phyloP scores from a whole-genome alignment of 257 asterid species.

The Eustoma russellianum region DNA sequence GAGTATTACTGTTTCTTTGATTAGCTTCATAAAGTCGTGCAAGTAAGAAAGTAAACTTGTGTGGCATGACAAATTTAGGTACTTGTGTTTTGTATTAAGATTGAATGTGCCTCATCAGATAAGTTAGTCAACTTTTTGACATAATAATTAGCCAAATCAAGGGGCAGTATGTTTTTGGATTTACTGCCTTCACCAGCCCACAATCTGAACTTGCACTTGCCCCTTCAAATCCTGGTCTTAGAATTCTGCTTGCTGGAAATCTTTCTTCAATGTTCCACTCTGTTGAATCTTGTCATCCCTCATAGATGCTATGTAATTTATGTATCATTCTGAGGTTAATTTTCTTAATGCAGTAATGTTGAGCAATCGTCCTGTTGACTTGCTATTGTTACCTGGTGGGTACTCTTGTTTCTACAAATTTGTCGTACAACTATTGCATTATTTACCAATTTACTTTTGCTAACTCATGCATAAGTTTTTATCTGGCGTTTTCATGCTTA shows the following conservation, averaged over 20 bases:
- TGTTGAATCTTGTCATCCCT: no score
- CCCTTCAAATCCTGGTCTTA: not conserved
- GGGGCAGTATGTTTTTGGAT: not conserved
- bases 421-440: conserved; percentile 1
- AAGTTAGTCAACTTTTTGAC: not conserved
- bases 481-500: no score
- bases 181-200: no score
- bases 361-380: conserved; percentile 79
- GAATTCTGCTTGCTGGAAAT: no score
- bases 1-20: no score
- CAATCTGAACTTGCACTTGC: no score
- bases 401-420: conserved; percentile 2
- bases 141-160: not conserved
- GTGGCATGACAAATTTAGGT: not conserved
- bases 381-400: conserved; percentile 85
- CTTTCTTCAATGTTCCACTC: no score
- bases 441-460: not conserved
- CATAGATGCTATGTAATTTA: no score
- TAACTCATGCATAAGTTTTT: conserved; percentile 1
- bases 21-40: no score
- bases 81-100: not conserved
- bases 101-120: not conserved
- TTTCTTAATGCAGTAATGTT: conserved; percentile 62
- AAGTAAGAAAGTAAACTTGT: not conserved
- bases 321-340: no score